Conservation (phyloP, 306 rosid genomes). For the Cyclanthera cordifolia region DNA sequence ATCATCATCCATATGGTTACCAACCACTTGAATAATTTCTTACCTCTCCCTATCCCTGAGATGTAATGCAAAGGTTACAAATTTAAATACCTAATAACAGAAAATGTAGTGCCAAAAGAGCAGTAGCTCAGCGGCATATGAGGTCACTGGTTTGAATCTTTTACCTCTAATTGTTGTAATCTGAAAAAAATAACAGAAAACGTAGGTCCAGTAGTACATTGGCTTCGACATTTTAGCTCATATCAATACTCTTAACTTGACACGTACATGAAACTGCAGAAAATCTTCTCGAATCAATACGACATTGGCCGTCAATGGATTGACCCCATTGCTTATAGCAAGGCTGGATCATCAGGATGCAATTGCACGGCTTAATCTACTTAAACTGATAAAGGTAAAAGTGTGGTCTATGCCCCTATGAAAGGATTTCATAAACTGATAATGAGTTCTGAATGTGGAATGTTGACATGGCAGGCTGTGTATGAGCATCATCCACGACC, state of each 20-base stretch:
- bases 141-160: too few species aligned
- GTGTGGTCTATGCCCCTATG: background rate
- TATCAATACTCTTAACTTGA: background rate
- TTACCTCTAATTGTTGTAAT: too few species aligned
- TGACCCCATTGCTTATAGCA: conserved; percentile 88
- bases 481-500: conserved; percentile 98
- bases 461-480: conserved; percentile 58
- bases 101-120: too few species aligned
- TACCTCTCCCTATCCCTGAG: too few species aligned
- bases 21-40: background rate
- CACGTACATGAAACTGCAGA: conserved; percentile 34
- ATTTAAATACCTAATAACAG: background rate
- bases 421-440: background rate
- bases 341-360: conserved; percentile 98
- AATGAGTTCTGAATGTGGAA: background rate
- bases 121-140: too few species aligned
- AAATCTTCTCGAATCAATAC: conserved; percentile 95
- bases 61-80: too few species aligned
- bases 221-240: background rate
- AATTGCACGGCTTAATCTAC: conserved; percentile 94
- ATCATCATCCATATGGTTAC: background rate
- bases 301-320: conserved; percentile 86
- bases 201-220: background rate
- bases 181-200: too few species aligned
- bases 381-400: conserved; percentile 89